Conservation (phyloP, 495 filamentous ascomycete species). For the Penicillium crystallinum region DNA sequence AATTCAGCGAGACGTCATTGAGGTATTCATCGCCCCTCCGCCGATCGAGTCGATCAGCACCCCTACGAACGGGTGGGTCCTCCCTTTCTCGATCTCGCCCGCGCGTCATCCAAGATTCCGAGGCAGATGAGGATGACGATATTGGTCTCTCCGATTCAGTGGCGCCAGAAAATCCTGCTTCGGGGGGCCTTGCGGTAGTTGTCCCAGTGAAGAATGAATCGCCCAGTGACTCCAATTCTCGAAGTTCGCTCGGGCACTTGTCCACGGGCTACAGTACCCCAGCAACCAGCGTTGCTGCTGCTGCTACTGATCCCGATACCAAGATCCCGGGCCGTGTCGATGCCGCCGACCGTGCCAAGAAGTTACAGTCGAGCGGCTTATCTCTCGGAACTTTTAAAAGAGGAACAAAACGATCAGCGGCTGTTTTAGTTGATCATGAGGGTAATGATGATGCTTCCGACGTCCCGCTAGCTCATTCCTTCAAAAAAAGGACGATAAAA, state of each 20-base stretch:
- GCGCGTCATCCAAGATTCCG: conserved; percentile 21
- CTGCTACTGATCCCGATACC: conserved; percentile 44
- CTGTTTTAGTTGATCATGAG: conserved; percentile 8
- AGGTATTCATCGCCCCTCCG: conserved; percentile 12
- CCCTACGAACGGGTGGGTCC: conserved; percentile 21
- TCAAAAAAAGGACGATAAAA: conserved; percentile 39
- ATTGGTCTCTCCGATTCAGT: conserved; percentile 1
- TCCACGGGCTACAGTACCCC: conserved; percentile 66
- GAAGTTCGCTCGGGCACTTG: conserved; percentile 23
- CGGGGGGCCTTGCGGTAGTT: conserved; percentile 31
- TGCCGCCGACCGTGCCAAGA: conserved; percentile 36
- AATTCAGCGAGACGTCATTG: conserved; percentile 14
- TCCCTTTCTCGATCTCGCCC: conserved; percentile 15
- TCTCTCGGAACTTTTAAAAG: conserved; percentile 23
- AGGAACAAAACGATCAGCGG: conserved; percentile 32
- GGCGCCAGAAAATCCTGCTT: background rate
- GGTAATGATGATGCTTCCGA: conserved; percentile 44
- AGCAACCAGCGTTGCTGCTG: conserved; percentile 64
- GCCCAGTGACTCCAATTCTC: conserved; percentile 17
- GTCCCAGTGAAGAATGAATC: conserved; percentile 31
- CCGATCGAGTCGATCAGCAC: conserved; percentile 21
- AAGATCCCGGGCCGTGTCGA: conserved; percentile 31
- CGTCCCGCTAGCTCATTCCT: conserved; percentile 49
- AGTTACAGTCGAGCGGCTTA: conserved; percentile 37
- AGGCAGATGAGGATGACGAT: conserved; percentile 18